Conservation (phyloP, 805 yeast species). For the Candida palmyrensis region DNA sequence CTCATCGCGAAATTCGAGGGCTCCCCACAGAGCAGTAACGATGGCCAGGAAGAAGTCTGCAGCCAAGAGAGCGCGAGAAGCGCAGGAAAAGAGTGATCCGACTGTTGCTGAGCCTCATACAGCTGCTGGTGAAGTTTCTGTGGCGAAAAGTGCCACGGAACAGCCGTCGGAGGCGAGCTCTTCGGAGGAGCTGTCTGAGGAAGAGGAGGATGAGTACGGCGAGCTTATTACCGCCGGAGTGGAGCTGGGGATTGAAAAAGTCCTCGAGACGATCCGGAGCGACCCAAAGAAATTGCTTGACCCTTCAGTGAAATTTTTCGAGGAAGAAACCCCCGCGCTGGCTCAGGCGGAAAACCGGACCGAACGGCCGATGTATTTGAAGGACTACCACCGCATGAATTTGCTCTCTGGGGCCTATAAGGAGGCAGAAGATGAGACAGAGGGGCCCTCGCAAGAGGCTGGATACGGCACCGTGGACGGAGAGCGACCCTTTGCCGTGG, state of each 20-base stretch:
- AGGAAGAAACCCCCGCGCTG: constrained; percentile 37
- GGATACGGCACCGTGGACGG: constrained; percentile 42
- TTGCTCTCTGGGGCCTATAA: constrained; percentile 62
- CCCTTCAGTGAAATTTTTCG: constrained; percentile 69
- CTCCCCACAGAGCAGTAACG: no score
- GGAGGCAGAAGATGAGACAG: constrained; percentile 47
- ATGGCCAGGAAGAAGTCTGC: constrained; percentile 92
- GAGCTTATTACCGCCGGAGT: constrained; percentile 83
- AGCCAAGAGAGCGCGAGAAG: constrained; percentile 60
- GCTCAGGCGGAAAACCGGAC: constrained; percentile 14
- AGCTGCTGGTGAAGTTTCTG: constrained; percentile 3
- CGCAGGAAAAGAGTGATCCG: constrained; percentile 14
- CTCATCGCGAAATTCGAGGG: no score
- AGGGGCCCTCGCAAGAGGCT: constrained; percentile 32
- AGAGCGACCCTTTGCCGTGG: constrained; percentile 67
- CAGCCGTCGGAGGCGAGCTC: constrained; percentile 13
- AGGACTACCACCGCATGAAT: constrained; percentile 88
- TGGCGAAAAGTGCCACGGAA: constrained; percentile 2
- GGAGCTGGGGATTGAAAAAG: constrained; percentile 71
- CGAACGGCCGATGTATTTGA: constrained; percentile 70
- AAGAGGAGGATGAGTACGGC: constrained; percentile 90
- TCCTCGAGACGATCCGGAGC: constrained; percentile 61
- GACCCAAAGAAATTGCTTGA: constrained; percentile 66
- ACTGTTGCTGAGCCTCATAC: constrained; percentile 1
- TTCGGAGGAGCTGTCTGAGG: constrained; percentile 39